These are phyloP conservation scores for Rosa chinensis DNA, from an alignment of 306 rosid genomes.

Conservation along the genomic window DNA sequence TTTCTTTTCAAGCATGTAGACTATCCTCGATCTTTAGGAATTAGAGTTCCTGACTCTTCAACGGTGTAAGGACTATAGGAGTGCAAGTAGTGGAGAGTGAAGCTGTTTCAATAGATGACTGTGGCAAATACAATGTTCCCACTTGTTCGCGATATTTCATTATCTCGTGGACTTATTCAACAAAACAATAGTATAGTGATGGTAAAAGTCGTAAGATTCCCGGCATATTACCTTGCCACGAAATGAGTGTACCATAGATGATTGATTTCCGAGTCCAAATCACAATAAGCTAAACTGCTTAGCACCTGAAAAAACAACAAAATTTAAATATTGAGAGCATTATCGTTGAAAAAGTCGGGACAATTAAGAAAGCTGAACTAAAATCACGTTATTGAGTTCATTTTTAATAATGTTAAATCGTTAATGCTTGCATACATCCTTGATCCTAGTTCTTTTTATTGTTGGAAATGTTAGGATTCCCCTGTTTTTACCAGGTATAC, in stretches of 20 bases:
- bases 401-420: neutral
- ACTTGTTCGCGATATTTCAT: constrained; percentile 28
- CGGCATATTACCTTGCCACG: constrained; percentile 31
- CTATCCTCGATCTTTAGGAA: neutral
- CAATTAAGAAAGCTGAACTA: neutral
- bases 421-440: neutral
- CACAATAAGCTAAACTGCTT: constrained; percentile 24
- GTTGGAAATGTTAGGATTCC: neutral
- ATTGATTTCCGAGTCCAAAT: neutral
- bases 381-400: neutral
- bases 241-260: constrained; percentile 5
- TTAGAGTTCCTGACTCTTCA: constrained; percentile 2
- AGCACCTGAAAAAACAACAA: neutral
- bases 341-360: neutral
- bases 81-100: constrained; percentile 50
- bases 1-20: constrained; percentile 28
- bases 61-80: constrained; percentile 13
- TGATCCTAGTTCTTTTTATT: neutral
- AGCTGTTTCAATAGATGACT: constrained; percentile 28
- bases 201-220: constrained; percentile 27
- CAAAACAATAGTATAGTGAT: constrained; percentile 14
- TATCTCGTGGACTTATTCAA: constrained; percentile 26
- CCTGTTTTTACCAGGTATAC: neutral
- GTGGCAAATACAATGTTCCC: constrained; percentile 46
- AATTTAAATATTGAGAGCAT: neutral